These are phyloP conservation scores for Erodium texanum DNA, from an alignment of 441 rosid species.

Conservation along the genomic window DNA sequence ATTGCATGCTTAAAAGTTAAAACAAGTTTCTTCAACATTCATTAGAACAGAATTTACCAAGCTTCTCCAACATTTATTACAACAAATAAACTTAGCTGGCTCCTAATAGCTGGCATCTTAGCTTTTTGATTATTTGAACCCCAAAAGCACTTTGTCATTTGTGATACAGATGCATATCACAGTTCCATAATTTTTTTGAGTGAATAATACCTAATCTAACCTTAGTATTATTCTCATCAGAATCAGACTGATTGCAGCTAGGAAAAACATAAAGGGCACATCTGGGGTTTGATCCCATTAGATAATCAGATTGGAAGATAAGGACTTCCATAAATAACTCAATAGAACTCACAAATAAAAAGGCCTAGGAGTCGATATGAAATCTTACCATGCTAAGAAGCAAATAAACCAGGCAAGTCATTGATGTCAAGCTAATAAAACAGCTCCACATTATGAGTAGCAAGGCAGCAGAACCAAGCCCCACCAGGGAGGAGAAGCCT, in stretches of 20 bases:
- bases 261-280: no score
- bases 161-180: neutral
- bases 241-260: no score
- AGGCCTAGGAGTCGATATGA: neutral
- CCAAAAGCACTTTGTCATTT: neutral
- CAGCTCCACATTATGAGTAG: conserved; percentile 95
- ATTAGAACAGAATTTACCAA: no score
- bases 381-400: conserved; percentile 67
- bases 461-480: conserved; percentile 78
- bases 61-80: no score
- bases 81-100: neutral
- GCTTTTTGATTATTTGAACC: neutral
- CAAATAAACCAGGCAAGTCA: conserved; percentile 72
- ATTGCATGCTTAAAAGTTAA: no score
- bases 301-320: neutral
- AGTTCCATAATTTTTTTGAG: neutral
- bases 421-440: conserved; percentile 91
- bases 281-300: no score
- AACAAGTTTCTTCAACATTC: no score
- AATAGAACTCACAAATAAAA: neutral
- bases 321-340: neutral
- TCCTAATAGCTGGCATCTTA: neutral
- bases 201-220: neutral
- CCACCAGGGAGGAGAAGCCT: conserved; percentile 60
- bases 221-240: neutral